Evolutionary conservation across 257 asterid species (phyloP), one percentile per base, ranked within the genome.

Genomic region (Apocynum venetum): DNA sequence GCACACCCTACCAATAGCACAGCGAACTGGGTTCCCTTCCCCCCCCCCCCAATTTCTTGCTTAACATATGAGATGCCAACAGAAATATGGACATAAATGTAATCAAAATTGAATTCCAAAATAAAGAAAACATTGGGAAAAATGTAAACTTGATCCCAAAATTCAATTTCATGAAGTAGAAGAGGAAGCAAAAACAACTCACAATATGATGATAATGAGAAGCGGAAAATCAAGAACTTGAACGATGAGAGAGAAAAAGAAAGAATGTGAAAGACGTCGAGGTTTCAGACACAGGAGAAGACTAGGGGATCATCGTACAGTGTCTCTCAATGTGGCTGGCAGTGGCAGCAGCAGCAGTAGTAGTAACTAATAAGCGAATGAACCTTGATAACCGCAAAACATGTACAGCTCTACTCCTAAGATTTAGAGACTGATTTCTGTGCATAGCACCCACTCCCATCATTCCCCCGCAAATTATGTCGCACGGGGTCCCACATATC

Each of bases 281-380:
- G 10, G 35, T 57, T 64, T 11, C 40, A 38, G 14, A 60, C 66
- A 35, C 19, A 35, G 69, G 4, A 35, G 19, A 12, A 35, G 69
- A 35, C 46, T 13, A 63, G 46, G 1, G 47, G 15, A 36, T 35
- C 20, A 64, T 53, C 59, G 14, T 25, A 25, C 31, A 25, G 31
- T 25, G 31, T 25, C 31, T 25, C 31, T 25, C 31, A 25, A 25
- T 25, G 31, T 25, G 31, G 31, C 31, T 25, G 31, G 31, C 31
- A 25, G 31, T 25, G 31, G 31, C 31, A 25, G 31, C 31, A 25
- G 31, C 31, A 25, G 31, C 31, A 4, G n/a, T 4, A 4, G 71
- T 6, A 40, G 71, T 40, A 66, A 66, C 71, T 41, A 51, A 40
- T 17, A 66, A 40, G 71, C 48, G 49, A 66, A 66, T 66, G 71